These are phyloP conservation scores for Calonectria pteridis DNA, from an alignment of 2,329 filamentous ascomycete genomes.

Conservation along the genomic window DNA sequence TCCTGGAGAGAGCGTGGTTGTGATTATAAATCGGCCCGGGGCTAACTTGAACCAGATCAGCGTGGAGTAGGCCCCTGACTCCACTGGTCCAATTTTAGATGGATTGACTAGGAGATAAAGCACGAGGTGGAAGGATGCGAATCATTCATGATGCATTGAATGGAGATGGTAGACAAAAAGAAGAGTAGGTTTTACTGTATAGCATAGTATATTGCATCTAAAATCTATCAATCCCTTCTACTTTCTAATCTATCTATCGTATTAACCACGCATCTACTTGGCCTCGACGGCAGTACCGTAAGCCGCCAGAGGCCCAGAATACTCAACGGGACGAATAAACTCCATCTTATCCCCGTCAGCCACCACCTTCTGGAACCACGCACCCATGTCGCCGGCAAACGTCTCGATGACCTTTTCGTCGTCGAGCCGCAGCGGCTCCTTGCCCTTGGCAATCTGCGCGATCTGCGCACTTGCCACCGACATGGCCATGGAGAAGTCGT, in stretches of 20 bases:
- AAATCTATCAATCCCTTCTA: neutral
- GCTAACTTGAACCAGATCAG: neutral
- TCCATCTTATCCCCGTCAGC: conserved; percentile 46
- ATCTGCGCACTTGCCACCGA: conserved; percentile 33
- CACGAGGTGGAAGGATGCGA: neutral
- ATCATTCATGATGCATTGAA: neutral
- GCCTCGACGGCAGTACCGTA: conserved; percentile 30
- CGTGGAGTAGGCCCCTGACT: neutral
- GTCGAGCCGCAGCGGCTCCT: conserved; percentile 45
- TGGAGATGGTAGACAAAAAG: neutral
- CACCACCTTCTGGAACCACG: conserved; percentile 37
- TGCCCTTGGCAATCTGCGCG: conserved; percentile 32
- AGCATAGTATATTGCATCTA: neutral
- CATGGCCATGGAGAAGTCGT: conserved; percentile 24
- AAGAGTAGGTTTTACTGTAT: neutral
- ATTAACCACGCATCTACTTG: conserved; percentile 1
- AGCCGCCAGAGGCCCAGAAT: conserved; percentile 34
- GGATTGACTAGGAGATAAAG: too few species aligned
- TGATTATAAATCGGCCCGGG: conserved; percentile 37
- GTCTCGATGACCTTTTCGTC: conserved; percentile 34
- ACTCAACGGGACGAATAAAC: conserved; percentile 36
- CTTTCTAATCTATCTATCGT: neutral
- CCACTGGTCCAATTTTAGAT: neutral
- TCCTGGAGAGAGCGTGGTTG: neutral
- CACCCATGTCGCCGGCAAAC: conserved; percentile 40